These are phyloP conservation scores for Apiospora malaysiana DNA, from an alignment of 2,329 filamentous ascomycete genomes.

Conservation along the genomic window DNA sequence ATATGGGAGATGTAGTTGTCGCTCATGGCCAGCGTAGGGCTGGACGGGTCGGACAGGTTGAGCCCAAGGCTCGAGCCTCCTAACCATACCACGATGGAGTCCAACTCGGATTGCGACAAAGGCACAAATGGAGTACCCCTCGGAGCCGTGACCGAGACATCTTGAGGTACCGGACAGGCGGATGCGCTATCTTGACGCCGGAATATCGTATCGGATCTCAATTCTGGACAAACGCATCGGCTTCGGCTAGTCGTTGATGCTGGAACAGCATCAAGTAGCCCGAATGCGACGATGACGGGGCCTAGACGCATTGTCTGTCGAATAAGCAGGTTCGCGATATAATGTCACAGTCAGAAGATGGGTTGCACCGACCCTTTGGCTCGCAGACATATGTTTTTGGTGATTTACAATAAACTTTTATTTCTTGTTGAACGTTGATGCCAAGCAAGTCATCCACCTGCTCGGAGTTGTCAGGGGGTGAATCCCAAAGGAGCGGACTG, in stretches of 20 bases:
- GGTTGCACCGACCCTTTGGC: neutral
- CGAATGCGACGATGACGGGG: neutral
- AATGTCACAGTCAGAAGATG: neutral
- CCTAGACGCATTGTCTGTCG: neutral
- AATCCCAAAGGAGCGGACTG: neutral
- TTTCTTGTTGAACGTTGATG: neutral
- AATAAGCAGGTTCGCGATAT: neutral
- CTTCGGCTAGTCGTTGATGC: neutral
- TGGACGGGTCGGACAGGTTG: neutral
- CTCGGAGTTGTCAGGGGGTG: neutral
- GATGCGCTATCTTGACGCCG: neutral
- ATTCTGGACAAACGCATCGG: neutral
- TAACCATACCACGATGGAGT: neutral
- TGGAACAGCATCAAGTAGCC: neutral
- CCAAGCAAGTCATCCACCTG: neutral
- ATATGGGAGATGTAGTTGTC: constrained; percentile 3
- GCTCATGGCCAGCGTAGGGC: neutral
- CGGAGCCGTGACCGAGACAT: neutral
- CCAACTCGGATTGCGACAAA: neutral
- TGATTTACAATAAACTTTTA: neutral
- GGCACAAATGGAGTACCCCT: neutral
- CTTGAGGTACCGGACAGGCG: neutral
- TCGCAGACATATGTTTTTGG: neutral
- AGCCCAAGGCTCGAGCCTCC: neutral
- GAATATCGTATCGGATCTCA: neutral